These are phyloP conservation scores for Sarocladium brachiariae DNA, from an alignment of 2,329 filamentous ascomycete genomes.

Conservation along the genomic window DNA sequence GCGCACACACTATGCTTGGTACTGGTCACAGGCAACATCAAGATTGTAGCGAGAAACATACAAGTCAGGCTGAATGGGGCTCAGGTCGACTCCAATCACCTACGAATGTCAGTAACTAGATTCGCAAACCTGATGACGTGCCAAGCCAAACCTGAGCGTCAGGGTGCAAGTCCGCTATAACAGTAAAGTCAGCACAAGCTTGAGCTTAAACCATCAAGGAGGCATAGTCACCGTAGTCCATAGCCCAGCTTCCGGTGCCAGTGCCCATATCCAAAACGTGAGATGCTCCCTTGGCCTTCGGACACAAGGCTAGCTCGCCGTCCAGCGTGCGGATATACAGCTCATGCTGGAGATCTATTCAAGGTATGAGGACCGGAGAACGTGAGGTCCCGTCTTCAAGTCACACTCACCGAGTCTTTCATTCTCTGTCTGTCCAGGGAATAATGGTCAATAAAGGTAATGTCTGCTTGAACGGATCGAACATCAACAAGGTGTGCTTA, in stretches of 20 bases:
- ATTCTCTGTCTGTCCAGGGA: background rate
- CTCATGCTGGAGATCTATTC: slow-evolving; percentile 22
- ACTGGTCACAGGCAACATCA: no score
- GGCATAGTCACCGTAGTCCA: slow-evolving; percentile 20
- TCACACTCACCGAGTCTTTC: slow-evolving; percentile 12
- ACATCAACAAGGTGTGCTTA: no score
- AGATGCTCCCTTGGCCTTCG: slow-evolving; percentile 15
- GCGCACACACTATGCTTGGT: no score
- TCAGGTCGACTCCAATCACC: slow-evolving; percentile 25
- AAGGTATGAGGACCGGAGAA: background rate
- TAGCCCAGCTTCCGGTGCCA: slow-evolving; percentile 26
- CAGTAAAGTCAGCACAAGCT: background rate
- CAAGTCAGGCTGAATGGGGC: slow-evolving; percentile 27
- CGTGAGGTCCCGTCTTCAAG: no score
- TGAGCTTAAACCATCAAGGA: background rate
- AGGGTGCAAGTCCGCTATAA: slow-evolving; percentile 15
- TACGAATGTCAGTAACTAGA: background rate
- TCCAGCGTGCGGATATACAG: slow-evolving; percentile 17
- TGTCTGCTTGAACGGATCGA: no score
- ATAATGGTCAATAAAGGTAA: background rate
- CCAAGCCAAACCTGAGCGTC: slow-evolving; percentile 15
- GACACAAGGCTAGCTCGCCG: slow-evolving; percentile 17
- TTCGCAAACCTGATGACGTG: background rate
- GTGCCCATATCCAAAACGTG: slow-evolving; percentile 22
- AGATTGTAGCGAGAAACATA: no score